Evolutionary conservation across 352 stramenopile species (phyloP).

Genomic region (Globisporangium cederbergense): DNA sequence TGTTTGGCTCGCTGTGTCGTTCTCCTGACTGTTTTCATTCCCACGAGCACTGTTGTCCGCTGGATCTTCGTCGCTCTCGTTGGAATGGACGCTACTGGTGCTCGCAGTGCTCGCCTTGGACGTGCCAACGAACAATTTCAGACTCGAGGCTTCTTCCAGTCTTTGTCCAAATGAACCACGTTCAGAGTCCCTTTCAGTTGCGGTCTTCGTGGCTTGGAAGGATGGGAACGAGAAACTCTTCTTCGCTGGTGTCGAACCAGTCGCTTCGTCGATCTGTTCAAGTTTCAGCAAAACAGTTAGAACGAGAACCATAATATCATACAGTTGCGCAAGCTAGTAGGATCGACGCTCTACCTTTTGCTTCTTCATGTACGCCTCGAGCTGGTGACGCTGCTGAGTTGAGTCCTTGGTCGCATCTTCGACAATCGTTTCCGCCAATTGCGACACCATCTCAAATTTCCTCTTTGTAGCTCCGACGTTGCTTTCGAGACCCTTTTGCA

Average conservation of each 20-base stretch:
- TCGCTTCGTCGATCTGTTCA: constrained; percentile 31
- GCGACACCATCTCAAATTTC: constrained; percentile 24
- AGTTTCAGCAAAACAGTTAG: background rate
- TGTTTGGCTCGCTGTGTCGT: background rate
- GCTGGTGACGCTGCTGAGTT: constrained; percentile 29
- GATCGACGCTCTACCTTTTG: constrained; percentile 28
- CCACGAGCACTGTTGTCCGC: background rate
- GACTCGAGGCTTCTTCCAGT: background rate
- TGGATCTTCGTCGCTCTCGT: constrained; percentile 16
- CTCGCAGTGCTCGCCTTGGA: constrained; percentile 20
- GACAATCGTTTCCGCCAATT: constrained; percentile 25
- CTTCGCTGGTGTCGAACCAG: constrained; percentile 44
- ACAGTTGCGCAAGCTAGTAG: background rate
- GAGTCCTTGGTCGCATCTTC: constrained; percentile 26
- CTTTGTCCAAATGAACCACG: constrained; percentile 1
- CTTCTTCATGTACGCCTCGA: constrained; percentile 50
- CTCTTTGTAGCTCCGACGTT: constrained; percentile 30
- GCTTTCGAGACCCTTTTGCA: constrained; percentile 28
- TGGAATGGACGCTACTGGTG: constrained; percentile 17
- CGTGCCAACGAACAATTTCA: constrained; percentile 2
- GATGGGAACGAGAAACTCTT: constrained; percentile 32
- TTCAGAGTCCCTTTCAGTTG: background rate
- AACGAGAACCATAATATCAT: background rate
- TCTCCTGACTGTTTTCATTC: constrained; percentile 1
- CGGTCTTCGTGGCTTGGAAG: constrained; percentile 40